Conservation (phyloP, 2,329 filamentous ascomycete genomes). For the Neofusicoccum kwambonambiense region DNA sequence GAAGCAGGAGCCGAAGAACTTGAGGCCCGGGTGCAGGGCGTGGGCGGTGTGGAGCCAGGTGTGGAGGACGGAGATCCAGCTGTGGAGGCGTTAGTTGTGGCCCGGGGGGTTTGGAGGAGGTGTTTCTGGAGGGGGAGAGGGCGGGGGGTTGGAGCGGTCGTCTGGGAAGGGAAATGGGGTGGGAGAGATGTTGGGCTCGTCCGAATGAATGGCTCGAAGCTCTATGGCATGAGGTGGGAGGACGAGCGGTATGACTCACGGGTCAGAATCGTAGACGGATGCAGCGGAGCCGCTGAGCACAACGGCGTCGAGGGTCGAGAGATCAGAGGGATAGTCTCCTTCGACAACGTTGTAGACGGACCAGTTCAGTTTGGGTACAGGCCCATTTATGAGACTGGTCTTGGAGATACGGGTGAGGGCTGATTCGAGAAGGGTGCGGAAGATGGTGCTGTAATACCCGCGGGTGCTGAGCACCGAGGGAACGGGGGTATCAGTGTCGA, state of each 20-base stretch:
- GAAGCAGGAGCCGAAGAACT: conserved; percentile 46
- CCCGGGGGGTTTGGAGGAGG: too few species aligned
- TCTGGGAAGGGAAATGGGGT: too few species aligned
- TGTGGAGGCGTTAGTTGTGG: not conserved
- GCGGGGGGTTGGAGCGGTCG: too few species aligned
- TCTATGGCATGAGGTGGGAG: not conserved
- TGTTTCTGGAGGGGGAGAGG: too few species aligned
- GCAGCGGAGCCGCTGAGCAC: conserved; percentile 40
- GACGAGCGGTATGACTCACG: conserved; percentile 17
- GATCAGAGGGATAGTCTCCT: conserved; percentile 34
- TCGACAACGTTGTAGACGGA: conserved; percentile 37
- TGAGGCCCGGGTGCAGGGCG: conserved; percentile 48
- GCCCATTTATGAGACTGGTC: not conserved
- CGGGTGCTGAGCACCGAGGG: conserved; percentile 24
- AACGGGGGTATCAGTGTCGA: conserved; percentile 33
- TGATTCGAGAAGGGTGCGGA: conserved; percentile 26
- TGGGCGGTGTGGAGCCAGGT: conserved; percentile 54
- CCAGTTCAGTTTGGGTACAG: conserved; percentile 25
- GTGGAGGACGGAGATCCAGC: conserved; percentile 44
- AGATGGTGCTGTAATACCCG: conserved; percentile 32
- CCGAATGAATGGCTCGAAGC: conserved; percentile 18
- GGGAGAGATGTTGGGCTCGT: too few species aligned
- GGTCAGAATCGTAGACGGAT: not conserved
- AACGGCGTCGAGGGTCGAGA: conserved; percentile 36
- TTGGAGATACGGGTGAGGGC: conserved; percentile 22